Base-by-base conservation (phyloP, 2,329 filamentous ascomycete genomes). In the Mycosphaerella sp. region DNA sequence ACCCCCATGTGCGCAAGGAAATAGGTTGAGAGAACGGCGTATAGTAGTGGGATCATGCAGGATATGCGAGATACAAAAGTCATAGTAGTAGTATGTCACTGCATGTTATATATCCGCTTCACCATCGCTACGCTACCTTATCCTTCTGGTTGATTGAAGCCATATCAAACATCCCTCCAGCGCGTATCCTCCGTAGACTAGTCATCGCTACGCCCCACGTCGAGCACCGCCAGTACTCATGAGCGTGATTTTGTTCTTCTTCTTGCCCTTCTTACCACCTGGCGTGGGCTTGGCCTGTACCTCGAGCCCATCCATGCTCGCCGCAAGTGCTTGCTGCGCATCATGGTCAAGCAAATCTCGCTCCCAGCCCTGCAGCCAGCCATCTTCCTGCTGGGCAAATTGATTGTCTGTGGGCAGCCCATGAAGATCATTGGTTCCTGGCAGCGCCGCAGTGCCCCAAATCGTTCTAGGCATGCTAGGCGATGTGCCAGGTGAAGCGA, bases 321-420 rank as follows among this genome's bases (percentile, higher is more conserved):
- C 51, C 6, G 44, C 41, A 21, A 59, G 43, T 14, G 51, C 55
- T 18, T 55, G 50, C 41, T 57, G 74, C 44, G 80, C 74, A 45
- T 89, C 85, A 49, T 87, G 83, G 1, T 80, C 77, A 12, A 82
- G 74, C 13, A 95, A 66, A 50, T 95, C 81, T 51, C 85, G 83
- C 62, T 95, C 87, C 84, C 84, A 87, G 1, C 84, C 88, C 61
- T 87, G 84, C 13, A 91, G 73, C 90, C 90, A 96, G 0, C 90
- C 91, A 66, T 96, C 90, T 55, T 89, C 81, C 2, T 69, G 71
- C 53, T 66, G 66, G 6, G 69, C 62, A 49, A 60, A 57, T 12
- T 60, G 56, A n/a, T 69, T 62, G 35, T 71, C 69, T 3, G 70
- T 69, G 25, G 71, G 66, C 9, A 67, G 61, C 9, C 70, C 55